Evolutionary conservation across 1,284 basidiomycete species (phyloP).

Genomic region (Rhizoctonia solani): DNA sequence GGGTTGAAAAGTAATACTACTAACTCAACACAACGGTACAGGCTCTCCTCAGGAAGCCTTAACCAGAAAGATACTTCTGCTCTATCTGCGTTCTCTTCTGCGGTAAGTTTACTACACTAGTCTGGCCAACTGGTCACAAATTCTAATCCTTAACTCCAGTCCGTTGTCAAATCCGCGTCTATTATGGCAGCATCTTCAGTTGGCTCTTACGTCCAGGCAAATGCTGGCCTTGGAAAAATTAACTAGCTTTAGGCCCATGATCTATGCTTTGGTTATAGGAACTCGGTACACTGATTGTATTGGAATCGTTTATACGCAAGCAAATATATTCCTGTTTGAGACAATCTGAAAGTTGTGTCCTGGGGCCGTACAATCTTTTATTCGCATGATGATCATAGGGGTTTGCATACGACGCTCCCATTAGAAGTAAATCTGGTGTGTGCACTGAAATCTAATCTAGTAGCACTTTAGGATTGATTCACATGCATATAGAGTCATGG

Average conservation of each 20-base stretch:
- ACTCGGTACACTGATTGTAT: not conserved
- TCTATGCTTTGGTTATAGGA: too few species aligned
- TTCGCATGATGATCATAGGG: too few species aligned
- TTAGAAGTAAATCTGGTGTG: too few species aligned
- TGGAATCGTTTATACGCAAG: too few species aligned
- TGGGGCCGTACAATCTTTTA: too few species aligned
- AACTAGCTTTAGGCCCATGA: not conserved
- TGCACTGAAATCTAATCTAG: too few species aligned
- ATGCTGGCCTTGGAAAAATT: slow-evolving; percentile 21
- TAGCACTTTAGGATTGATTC: too few species aligned
- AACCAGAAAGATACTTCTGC: slow-evolving; percentile 11
- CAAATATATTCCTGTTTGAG: too few species aligned
- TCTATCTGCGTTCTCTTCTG: not conserved
- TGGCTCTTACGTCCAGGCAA: slow-evolving; percentile 27
- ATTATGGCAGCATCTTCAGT: slow-evolving; percentile 28
- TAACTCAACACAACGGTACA: not conserved
- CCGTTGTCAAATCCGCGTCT: slow-evolving; percentile 23
- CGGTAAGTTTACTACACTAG: not conserved
- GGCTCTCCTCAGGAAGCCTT: slow-evolving; percentile 13
- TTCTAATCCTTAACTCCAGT: not conserved
- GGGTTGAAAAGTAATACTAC: not conserved
- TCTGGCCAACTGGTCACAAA: not conserved
- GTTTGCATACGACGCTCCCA: too few species aligned
- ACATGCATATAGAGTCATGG: too few species aligned
- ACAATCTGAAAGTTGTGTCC: too few species aligned